These are phyloP conservation scores for Coemansia reversa DNA, from an alignment of 192 early-diverging fungal species.

Conservation along the genomic window DNA sequence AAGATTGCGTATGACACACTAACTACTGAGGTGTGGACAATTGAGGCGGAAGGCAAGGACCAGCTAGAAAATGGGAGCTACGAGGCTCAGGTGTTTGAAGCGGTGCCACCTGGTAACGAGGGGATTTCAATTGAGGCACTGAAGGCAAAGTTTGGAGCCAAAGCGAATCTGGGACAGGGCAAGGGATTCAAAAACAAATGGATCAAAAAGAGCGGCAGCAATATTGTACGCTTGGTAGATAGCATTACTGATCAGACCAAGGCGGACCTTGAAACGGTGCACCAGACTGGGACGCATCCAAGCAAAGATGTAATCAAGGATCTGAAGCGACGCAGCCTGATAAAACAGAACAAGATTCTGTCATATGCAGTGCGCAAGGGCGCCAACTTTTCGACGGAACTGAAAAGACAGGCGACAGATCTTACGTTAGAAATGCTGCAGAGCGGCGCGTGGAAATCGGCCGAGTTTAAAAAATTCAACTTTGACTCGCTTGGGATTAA, in stretches of 20 bases:
- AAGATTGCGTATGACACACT: conserved; percentile 81
- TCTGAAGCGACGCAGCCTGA: conserved; percentile 73
- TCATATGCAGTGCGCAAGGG: conserved; percentile 89
- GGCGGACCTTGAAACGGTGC: conserved; percentile 69
- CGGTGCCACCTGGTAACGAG: conserved; percentile 74
- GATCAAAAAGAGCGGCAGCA: conserved; percentile 80
- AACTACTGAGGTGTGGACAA: conserved; percentile 73
- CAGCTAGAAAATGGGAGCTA: conserved; percentile 85
- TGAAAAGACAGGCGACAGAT: conserved; percentile 92
- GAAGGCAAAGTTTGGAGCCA: conserved; percentile 68
- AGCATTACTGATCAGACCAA: conserved; percentile 83
- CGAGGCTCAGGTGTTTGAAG: conserved; percentile 89
- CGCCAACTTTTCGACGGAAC: conserved; percentile 76
- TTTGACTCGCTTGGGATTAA: conserved; percentile 86
- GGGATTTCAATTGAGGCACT: conserved; percentile 87
- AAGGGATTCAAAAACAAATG: conserved; percentile 98
- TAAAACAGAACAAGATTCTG: conserved; percentile 68
- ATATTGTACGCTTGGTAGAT: conserved; percentile 74
- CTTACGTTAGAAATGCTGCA: conserved; percentile 91
- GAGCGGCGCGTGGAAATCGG: conserved; percentile 90
- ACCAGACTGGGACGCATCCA: conserved; percentile 60
- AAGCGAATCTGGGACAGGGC: conserved; percentile 90
- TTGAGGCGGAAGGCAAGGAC: conserved; percentile 88
- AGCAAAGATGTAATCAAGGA: conserved; percentile 70
- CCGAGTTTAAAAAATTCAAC: conserved; percentile 99